Conservation (phyloP, 2,329 filamentous ascomycete species). For the Sordariomycetes sp. region DNA sequence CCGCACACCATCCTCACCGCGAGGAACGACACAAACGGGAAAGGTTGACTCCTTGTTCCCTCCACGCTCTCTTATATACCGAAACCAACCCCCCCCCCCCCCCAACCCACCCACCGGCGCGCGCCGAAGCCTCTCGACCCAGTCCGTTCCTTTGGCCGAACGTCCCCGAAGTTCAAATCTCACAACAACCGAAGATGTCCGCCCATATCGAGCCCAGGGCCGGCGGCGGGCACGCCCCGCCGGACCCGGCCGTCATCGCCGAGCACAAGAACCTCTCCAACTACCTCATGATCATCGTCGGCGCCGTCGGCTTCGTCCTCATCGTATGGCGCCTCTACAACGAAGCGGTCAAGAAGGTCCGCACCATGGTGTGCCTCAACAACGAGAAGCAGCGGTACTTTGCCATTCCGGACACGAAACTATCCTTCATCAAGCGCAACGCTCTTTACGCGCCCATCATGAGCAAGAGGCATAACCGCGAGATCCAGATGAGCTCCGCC, state of each 20-base stretch:
- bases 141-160: too few relatives aligned
- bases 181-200: too few relatives aligned
- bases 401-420: constrained; percentile 5
- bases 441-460: constrained; percentile 48
- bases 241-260: not conserved
- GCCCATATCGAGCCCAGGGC: too few relatives aligned
- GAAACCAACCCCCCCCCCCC: not conserved
- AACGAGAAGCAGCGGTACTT: constrained; percentile 76
- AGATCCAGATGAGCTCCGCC: constrained; percentile 47
- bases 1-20: not conserved
- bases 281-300: constrained; percentile 51
- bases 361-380: constrained; percentile 61
- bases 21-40: not conserved
- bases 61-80: not conserved
- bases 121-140: too few relatives aligned
- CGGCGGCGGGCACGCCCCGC: not conserved
- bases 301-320: constrained; percentile 46
- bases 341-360: constrained; percentile 51
- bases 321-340: constrained; percentile 53
- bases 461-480: constrained; percentile 54
- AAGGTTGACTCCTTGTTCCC: not conserved
- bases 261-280: constrained; percentile 38
- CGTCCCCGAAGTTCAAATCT: too few relatives aligned
- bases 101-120: too few relatives aligned
- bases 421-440: constrained; percentile 9